Evolutionary conservation across 352 stramenopile genomes (phyloP).

Genomic region (Globisporangium perplexum): DNA sequence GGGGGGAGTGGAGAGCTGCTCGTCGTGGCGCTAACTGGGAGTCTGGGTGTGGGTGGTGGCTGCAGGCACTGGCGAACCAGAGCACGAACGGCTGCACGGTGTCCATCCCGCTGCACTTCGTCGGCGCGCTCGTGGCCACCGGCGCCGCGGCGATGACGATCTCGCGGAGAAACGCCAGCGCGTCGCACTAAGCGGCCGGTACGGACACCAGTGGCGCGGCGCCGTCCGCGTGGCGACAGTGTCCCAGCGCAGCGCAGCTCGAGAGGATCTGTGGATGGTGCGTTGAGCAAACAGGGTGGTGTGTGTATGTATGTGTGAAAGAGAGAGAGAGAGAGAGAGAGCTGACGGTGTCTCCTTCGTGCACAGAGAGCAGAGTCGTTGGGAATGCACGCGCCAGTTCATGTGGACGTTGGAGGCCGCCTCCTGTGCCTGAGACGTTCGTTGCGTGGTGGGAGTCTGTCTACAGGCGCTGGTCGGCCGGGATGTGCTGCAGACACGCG

Average conservation of each 20-base stretch:
- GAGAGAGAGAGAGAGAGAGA: too few species aligned
- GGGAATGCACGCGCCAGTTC: background rate
- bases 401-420: background rate
- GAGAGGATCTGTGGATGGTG: too few species aligned
- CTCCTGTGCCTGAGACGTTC: too few species aligned
- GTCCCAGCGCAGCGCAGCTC: too few species aligned
- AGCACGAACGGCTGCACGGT: slow-evolving; percentile 71
- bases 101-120: slow-evolving; percentile 75
- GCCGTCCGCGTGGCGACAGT: too few species aligned
- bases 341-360: too few species aligned
- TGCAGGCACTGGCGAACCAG: slow-evolving; percentile 63
- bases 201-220: too few species aligned
- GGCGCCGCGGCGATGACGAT: slow-evolving; percentile 36
- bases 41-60: too few species aligned
- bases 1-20: too few species aligned
- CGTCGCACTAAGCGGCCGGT: background rate
- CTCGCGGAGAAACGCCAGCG: slow-evolving; percentile 28
- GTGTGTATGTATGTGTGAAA: too few species aligned
- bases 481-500: slow-evolving; percentile 51
- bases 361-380: background rate
- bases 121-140: slow-evolving; percentile 40
- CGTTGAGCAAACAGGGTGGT: too few species aligned
- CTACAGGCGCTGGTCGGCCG: slow-evolving; percentile 44
- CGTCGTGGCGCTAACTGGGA: too few species aligned
- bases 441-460: background rate